These are phyloP conservation scores for Ustilago shanxiensis DNA, from an alignment of 1,284 basidiomycete genomes.

Conservation along the genomic window DNA sequence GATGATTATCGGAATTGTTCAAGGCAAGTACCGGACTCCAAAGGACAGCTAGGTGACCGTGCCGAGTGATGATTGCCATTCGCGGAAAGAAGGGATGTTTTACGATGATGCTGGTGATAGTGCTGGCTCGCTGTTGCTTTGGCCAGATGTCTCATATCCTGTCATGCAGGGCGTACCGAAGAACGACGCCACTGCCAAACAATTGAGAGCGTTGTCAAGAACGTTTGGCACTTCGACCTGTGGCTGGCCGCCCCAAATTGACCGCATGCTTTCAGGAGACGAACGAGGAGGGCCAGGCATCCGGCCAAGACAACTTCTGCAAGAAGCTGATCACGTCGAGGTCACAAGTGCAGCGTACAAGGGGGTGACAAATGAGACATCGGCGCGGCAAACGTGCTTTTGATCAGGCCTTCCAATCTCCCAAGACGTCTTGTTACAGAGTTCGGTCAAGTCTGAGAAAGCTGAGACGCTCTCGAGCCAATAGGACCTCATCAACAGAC, in stretches of 20 bases:
- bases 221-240: no score
- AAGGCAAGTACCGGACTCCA: background rate
- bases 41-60: no score
- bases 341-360: background rate
- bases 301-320: background rate
- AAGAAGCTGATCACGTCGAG: background rate
- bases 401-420: background rate
- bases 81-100: background rate
- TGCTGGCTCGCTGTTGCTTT: background rate
- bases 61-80: background rate
- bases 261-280: no score
- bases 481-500: no score
- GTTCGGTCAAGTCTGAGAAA: no score
- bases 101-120: no score
- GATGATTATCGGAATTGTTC: background rate
- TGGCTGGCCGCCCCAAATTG: no score
- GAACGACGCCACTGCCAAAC: background rate
- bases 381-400: background rate
- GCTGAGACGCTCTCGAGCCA: no score
- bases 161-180: background rate
- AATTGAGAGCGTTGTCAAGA: background rate
- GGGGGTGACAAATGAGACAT: background rate
- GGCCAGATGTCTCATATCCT: background rate
- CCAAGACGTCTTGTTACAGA: no score
- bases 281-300: background rate